Percentiles rank a stretch among this genome's conserved stretches.
Evolutionary conservation across 2,329 filamentous ascomycete species (phyloP).

Genomic region (Alternaria angustiovoidea): DNA sequence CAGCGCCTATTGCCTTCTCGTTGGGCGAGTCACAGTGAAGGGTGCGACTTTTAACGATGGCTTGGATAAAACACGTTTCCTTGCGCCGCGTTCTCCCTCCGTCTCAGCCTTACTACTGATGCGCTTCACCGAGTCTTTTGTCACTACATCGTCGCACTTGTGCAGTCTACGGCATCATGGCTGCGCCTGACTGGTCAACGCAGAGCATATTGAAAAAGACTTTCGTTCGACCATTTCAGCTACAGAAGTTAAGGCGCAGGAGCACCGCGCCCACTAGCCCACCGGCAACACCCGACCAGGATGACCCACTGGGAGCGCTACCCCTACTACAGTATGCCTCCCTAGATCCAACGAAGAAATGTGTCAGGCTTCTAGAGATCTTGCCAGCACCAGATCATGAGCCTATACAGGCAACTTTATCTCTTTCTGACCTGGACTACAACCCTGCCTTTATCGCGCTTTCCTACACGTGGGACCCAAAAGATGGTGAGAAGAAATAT

Average conservation of each 20-base stretch:
- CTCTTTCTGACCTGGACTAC: constrained; percentile 17
- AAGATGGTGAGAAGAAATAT: constrained; percentile 8
- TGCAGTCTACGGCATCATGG: background rate
- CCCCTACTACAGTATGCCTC: constrained; percentile 12
- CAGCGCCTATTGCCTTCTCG: fast-evolving
- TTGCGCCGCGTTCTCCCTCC: background rate
- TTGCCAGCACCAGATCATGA: constrained; percentile 11
- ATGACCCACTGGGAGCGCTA: background rate
- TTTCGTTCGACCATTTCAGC: constrained; percentile 12
- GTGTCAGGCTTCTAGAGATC: constrained; percentile 17
- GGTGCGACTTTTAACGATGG: background rate
- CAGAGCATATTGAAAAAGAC: constrained; percentile 11
- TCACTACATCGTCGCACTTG: background rate
- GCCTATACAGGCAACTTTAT: constrained; percentile 6
- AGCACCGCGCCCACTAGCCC: constrained; percentile 1
- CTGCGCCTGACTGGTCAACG: background rate
- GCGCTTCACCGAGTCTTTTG: background rate
- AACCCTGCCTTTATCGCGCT: constrained; percentile 20
- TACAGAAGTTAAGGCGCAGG: constrained; percentile 3
- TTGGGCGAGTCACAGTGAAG: background rate
- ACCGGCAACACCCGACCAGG: background rate
- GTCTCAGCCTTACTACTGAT: background rate
- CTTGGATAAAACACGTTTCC: background rate
- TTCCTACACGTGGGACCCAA: constrained; percentile 26
- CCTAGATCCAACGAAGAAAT: constrained; percentile 13